phyloP scores from a whole-genome alignment of 2,329 filamentous ascomycete species.

The Hymenoscyphus fructigenus region DNA sequence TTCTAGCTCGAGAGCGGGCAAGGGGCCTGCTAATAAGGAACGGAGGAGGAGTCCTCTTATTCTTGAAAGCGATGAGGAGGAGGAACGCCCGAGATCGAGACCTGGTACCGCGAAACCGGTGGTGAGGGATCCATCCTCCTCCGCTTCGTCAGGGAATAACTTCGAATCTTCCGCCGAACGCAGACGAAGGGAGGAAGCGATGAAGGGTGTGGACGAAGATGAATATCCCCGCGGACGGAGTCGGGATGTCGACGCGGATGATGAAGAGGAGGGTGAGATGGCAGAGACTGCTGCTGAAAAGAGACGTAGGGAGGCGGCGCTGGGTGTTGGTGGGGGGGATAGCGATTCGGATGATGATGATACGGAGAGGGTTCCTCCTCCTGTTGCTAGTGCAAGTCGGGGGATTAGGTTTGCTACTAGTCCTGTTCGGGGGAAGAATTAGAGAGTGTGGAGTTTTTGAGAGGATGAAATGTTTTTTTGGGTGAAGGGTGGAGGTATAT shows the following conservation, averaged over 20 bases:
- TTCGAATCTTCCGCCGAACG: slow-evolving; percentile 61
- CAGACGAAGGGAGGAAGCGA: slow-evolving; percentile 8
- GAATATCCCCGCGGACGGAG: neutral
- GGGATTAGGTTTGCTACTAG: slow-evolving; percentile 38
- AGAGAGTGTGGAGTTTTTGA: neutral
- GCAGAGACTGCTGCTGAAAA: slow-evolving; percentile 37
- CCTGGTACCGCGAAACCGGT: neutral
- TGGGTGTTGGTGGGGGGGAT: slow-evolving; percentile 53
- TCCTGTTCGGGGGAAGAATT: slow-evolving; percentile 30
- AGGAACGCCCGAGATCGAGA: neutral
- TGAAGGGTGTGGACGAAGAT: slow-evolving; percentile 10
- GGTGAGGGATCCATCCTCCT: neutral
- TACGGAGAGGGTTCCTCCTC: slow-evolving; percentile 33
- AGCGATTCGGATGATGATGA: slow-evolving; percentile 35
- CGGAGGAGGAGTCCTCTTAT: slow-evolving; percentile 12
- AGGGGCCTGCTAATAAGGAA: slow-evolving; percentile 19
- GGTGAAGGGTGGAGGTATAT: no score
- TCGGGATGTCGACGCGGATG: neutral
- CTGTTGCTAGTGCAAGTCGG: slow-evolving; percentile 19
- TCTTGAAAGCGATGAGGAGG: slow-evolving; percentile 6
- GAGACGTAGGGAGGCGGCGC: slow-evolving; percentile 69
- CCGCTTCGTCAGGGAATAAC: slow-evolving; percentile 19
- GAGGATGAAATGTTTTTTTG: no score
- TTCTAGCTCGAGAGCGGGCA: slow-evolving; percentile 31
- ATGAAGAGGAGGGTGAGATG: slow-evolving; percentile 2